phyloP scores from a whole-genome alignment of 169 alveolate genomes.

The Amoebophrya sp. region DNA sequence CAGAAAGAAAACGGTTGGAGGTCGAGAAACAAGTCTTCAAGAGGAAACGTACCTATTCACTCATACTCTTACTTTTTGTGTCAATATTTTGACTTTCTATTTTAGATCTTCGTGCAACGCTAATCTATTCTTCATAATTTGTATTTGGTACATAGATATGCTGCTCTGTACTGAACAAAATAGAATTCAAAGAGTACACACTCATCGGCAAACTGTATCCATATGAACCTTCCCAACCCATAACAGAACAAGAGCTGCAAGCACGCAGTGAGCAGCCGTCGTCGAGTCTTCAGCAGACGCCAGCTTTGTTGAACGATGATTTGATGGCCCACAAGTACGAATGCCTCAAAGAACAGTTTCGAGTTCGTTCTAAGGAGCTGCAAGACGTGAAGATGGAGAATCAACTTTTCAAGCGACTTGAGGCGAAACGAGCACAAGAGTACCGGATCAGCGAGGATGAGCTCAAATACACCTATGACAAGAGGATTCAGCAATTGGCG shows the following conservation, averaged over 20 bases:
- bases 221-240: too few relatives aligned
- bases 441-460: background rate
- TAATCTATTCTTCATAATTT: too few relatives aligned
- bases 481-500: background rate
- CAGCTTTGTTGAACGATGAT: too few relatives aligned
- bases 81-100: background rate
- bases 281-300: too few relatives aligned
- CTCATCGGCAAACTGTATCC: too few relatives aligned
- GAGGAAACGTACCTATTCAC: background rate
- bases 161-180: too few relatives aligned
- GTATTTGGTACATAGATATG: background rate
- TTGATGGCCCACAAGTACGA: too few relatives aligned
- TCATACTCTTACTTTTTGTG: background rate
- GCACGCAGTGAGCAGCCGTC: too few relatives aligned
- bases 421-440: background rate
- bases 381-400: background rate
- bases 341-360: background rate
- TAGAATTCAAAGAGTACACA: too few relatives aligned
- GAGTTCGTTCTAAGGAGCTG: background rate
- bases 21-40: background rate
- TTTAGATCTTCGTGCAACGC: background rate
- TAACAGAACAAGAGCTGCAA: too few relatives aligned
- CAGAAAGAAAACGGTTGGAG: background rate
- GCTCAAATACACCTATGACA: background rate
- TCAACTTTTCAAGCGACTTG: background rate